Evolutionary conservation across 495 filamentous ascomycete species (phyloP), one percentile per base, ranked within the genome.

Genomic region (Aspergillus biplanus): DNA sequence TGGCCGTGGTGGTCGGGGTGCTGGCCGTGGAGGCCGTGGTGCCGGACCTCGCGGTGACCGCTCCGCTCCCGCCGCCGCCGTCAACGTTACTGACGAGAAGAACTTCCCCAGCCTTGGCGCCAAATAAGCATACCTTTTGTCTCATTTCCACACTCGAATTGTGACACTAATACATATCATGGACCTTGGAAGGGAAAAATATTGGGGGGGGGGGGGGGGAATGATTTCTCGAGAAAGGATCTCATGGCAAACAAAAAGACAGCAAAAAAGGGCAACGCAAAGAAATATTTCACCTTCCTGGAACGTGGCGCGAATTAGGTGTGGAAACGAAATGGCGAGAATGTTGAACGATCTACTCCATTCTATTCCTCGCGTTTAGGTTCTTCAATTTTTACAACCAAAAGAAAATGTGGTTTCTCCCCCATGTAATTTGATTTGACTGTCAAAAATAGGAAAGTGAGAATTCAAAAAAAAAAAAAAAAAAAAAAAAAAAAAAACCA

Each of bases 21-120:
- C 72, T 65, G 73, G 68, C 62, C 70, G 78, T 69, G 69, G 75
- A 21, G 67, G 68, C 31, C 60, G 69, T 57, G 67, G 67, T 34
- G 64, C 68, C 69, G 75, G 74, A 57, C 66, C 66, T 44, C 71
- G 72, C 69, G 74, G 76, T 65, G 78, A 72, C 56, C 75, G 75
- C 54, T 35, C 52, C 55, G 59, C 55, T 35, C 48, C 48, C 50
- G 70, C 71, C 55, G 74, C 73, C 65, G 67, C 68, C 64, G 72
- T 65, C 64, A 67, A 69, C 57, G 69, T 75, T 63, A 69, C 74
- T 65, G 79, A 82, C 68, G 79, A 82, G 72, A 79, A 80, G 75
- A 82, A 82, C 78, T 82, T 82, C 74, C 79, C 79, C 70, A 78
- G 71, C 73, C 76, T 82, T 64, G 79, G 79, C 65, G 73, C 68